Percentiles rank a stretch among this genome's conserved stretches.
Conservation (phyloP, 2,329 filamentous ascomycete species). For the Ophiostoma perfectum region DNA sequence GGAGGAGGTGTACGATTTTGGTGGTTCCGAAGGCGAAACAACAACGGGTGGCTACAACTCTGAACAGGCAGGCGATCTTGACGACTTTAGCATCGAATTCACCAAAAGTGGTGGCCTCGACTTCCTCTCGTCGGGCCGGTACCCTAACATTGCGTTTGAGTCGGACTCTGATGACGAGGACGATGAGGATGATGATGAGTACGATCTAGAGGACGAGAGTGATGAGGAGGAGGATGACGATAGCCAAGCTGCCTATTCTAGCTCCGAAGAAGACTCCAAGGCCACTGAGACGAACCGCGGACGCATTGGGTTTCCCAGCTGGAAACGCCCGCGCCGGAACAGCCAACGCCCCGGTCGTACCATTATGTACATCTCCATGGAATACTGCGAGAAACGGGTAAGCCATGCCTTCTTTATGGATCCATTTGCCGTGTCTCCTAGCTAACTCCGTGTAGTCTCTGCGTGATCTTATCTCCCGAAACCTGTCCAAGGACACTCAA, state of each 20-base stretch:
- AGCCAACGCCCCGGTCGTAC: constrained; percentile 56
- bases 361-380: constrained; percentile 96
- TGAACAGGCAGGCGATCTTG: constrained; percentile 27
- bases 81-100: constrained; percentile 49
- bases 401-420: no score
- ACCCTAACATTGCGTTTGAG: constrained; percentile 71
- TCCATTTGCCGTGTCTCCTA: no score
- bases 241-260: constrained; percentile 19
- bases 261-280: constrained; percentile 25
- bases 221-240: constrained; percentile 22
- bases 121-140: constrained; percentile 83
- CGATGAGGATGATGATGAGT: constrained; percentile 43
- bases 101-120: constrained; percentile 74
- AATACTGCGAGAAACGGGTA: constrained; percentile 82
- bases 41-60: constrained; percentile 41
- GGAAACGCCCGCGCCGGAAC: constrained; percentile 28
- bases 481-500: constrained; percentile 65
- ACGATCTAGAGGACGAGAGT: constrained; percentile 31
- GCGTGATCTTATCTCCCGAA: constrained; percentile 75
- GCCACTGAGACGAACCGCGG: constrained; percentile 25
- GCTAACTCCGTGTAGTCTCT: constrained; percentile 51
- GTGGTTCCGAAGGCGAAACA: constrained; percentile 50
- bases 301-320: constrained; percentile 1
- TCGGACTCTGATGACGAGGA: constrained; percentile 44
- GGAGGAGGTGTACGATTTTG: constrained; percentile 58